Evolutionary conservation across 2,329 filamentous ascomycete genomes (phyloP).

Genomic region (Ceratocystis harringtonii): DNA sequence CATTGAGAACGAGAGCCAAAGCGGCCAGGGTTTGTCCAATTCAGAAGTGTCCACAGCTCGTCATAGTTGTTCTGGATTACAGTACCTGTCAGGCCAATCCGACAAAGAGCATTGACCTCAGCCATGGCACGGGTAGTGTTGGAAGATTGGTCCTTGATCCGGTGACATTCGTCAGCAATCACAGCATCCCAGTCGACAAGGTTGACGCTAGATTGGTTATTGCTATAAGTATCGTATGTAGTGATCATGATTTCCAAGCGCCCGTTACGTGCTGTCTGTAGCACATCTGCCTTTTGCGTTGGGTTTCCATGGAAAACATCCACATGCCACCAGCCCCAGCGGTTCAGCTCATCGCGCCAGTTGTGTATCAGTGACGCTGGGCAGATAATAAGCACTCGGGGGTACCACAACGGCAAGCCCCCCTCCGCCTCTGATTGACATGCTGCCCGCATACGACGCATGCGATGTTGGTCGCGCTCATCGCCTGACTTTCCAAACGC

Average conservation of each 20-base stretch:
- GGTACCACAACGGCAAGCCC: conserved; percentile 24
- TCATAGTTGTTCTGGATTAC: conserved; percentile 98
- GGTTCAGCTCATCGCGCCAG: conserved; percentile 71
- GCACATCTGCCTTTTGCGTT: conserved; percentile 46
- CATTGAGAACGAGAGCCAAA: conserved; percentile 54
- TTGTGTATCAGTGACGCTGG: conserved; percentile 80
- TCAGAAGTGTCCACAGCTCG: conserved; percentile 87
- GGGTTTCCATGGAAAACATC: conserved; percentile 61
- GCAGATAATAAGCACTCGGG: conserved; percentile 69
- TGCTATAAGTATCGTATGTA: conserved; percentile 81
- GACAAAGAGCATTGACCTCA: conserved; percentile 76
- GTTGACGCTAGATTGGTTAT: conserved; percentile 59
- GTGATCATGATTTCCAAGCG: conserved; percentile 83
- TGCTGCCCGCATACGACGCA: conserved; percentile 64
- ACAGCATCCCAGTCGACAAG: conserved; percentile 84
- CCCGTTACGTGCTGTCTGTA: conserved; percentile 59
- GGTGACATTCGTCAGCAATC: conserved; percentile 86
- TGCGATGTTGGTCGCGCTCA: conserved; percentile 67
- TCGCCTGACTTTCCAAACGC: conserved; percentile 92
- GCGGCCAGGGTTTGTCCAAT: conserved; percentile 84
- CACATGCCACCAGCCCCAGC: conserved; percentile 93
- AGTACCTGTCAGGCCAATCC: conserved; percentile 86
- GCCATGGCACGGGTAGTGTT: conserved; percentile 78
- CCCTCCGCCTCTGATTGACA: not conserved
- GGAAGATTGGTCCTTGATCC: conserved; percentile 64